A percentile compares a stretch with the other conserved stretches of the same genome.
These are phyloP conservation scores for Tuber brumale DNA, from an alignment of 495 filamentous ascomycete species.

Conservation along the genomic window DNA sequence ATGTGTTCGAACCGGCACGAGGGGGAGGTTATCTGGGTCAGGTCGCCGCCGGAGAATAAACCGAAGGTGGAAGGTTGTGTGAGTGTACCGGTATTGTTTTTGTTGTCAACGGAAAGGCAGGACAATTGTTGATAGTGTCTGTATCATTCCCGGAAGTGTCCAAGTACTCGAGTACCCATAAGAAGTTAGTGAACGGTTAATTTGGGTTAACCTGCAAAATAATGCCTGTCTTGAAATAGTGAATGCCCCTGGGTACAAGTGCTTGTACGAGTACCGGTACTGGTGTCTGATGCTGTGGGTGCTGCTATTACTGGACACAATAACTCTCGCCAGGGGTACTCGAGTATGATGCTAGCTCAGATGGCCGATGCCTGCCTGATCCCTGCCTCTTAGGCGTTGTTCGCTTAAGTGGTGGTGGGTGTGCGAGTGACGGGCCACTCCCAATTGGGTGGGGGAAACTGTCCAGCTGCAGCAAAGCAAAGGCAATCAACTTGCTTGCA, in stretches of 20 bases:
- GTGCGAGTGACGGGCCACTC: neutral
- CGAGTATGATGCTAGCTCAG: neutral
- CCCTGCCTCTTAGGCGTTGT: neutral
- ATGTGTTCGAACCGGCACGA: neutral
- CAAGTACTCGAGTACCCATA: neutral
- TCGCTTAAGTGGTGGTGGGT: neutral
- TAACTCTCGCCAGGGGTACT: neutral
- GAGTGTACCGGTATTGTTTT: neutral
- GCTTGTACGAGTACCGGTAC: neutral
- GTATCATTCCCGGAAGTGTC: no score
- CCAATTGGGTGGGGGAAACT: neutral
- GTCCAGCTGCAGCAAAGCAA: neutral
- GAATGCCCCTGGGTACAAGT: neutral
- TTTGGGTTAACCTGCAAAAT: neutral
- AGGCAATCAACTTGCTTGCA: neutral
- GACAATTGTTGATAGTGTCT: neutral
- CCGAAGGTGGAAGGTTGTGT: neutral
- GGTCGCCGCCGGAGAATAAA: neutral
- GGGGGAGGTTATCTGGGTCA: neutral
- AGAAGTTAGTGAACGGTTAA: neutral
- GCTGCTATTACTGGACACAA: neutral
- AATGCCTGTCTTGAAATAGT: neutral
- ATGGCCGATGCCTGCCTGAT: neutral
- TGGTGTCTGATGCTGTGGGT: neutral
- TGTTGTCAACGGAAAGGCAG: neutral